A percentile compares a stretch with the other conserved stretches of the same genome.
These are phyloP conservation scores for Emmonsiellopsis sp. DNA, from an alignment of 2,329 filamentous ascomycete species.

Conservation along the genomic window DNA sequence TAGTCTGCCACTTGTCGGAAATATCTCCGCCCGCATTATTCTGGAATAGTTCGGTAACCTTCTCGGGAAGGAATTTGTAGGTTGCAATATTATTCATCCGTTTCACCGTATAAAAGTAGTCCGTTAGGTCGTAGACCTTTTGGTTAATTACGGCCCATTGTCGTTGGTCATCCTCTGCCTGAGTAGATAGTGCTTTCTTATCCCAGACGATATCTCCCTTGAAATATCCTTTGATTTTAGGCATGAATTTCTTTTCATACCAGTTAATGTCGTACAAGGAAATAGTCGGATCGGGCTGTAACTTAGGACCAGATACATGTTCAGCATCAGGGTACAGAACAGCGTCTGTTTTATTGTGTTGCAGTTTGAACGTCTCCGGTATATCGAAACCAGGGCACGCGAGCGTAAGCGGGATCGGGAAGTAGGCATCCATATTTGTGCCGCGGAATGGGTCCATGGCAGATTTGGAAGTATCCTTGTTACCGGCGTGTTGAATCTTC, in stretches of 20 bases:
- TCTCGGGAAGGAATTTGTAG: constrained; percentile 65
- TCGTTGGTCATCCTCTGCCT: constrained; percentile 60
- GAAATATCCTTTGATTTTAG: constrained; percentile 74
- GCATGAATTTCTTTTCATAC: constrained; percentile 68
- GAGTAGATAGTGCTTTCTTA: constrained; percentile 46
- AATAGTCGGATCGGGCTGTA: constrained; percentile 47
- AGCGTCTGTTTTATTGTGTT: constrained; percentile 58
- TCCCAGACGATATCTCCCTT: constrained; percentile 78
- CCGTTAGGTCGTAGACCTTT: constrained; percentile 76
- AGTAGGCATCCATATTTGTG: constrained; percentile 72
- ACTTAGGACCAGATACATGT: constrained; percentile 61
- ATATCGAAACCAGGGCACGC: constrained; percentile 67
- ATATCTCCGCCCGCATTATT: constrained; percentile 74
- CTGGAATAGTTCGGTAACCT: constrained; percentile 59
- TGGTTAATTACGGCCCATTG: constrained; percentile 73
- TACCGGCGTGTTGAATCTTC: constrained; percentile 75
- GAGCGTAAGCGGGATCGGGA: constrained; percentile 64
- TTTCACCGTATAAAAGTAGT: constrained; percentile 76
- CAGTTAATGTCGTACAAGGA: constrained; percentile 57
- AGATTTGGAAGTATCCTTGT: constrained; percentile 41
- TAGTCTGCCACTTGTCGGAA: constrained; percentile 52
- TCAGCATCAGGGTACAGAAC: constrained; percentile 45
- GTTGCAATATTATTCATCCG: constrained; percentile 43
- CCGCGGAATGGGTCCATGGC: constrained; percentile 75
- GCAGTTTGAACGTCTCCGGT: constrained; percentile 39